Base-by-base conservation (phyloP, 345 rosid species). In the Noccaea bulbosa region DNA sequence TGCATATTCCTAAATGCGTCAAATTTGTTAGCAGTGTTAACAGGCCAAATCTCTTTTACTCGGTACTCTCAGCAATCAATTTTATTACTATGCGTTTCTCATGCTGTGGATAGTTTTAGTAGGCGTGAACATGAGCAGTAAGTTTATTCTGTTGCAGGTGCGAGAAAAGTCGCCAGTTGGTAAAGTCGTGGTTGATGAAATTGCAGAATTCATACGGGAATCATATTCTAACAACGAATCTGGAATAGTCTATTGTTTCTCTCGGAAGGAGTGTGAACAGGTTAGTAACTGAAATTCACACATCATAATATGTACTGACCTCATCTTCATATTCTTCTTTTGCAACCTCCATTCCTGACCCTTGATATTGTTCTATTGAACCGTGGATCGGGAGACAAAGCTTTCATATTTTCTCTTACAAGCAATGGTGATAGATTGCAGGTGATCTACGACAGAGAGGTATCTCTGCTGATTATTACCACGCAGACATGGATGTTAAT, bases 261-360 rank as follows among this genome's bases (percentile, higher is more conserved):
- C 97, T 4, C 84, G 92, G 78, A 93, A 89, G 80, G 97, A 93
- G 70, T 93, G 98, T 53, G 92, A 88, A 78, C 98, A 93, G 97
- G 98, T 91, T 50, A 54, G 59, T 65, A n/a, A 61, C 63, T 41
- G 5, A 8, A 41, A 35, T 52, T 34, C 8, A 45, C 69, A 27
- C 44, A 61, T 51, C 46, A 49, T 51, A 14, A 51, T 38, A 32
- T 65, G 56, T 70, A 48, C 68, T 10, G 24, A 55, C 32, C 17
- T 48, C 33, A 34, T 59, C 8, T 2, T 48, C 5, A 11, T 71
- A 4, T 39, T 6, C 12, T 44, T 44, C 45, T 55, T 59, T 50
- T 30, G 7, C 33, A 16, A 6, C 15, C 7, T 33, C 49, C 44
- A 16, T 41, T 48, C 33, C 37, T 69, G 56, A 30, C 20, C 16